Base-by-base conservation (phyloP, 495 filamentous ascomycete genomes). In the Hapsidospora chrysogenum region DNA sequence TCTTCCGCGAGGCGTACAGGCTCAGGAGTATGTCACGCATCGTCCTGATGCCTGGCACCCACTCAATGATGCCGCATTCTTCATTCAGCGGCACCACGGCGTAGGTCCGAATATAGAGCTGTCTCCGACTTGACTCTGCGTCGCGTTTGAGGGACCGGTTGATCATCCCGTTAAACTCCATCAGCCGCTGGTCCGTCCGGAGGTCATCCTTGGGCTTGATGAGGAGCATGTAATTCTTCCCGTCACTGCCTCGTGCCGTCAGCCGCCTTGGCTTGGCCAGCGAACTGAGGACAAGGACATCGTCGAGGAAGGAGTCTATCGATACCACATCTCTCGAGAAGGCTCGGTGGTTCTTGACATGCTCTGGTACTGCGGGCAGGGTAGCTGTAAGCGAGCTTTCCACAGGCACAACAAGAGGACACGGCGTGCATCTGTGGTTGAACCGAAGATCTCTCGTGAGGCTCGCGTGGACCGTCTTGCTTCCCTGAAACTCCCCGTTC, bases 161-260 rank as follows among this genome's bases (percentile, higher is more conserved):
- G 58, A 99, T 93, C 76, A 95, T 86, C 38, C 78, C 74, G 50
- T 94, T 95, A 66, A 96, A 99, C 50, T 96, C 92, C 92, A 99
- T 96, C 15, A 97, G 72, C 31, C 89, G 80, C 46, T 93, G 85
- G 42, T 99, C 89, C 44, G 93, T 96, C 5, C 89, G 79, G 4
- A 99, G 67, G 53, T 99, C 92, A 49, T 96, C 89, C 52, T 96
- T 96, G 4, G 89, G 89, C 47, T 99, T 99, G 62, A 92, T 89
- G 31, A 99, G 67, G 11, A 95, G 72, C 18, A 78, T 78, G 47
- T 99, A 99, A 4, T 69, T 63, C 33, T 76, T 75, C 9, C 89
- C 89, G 54, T 99, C 85, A 0, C 81, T 85, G 4, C 86, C 89
- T 28, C 78, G 69, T 19, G 89, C 81, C 19, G 74, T 84, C 42